phyloP scores from a whole-genome alignment of 108 stramenopile genomes.

The Nitzschia sp. region DNA sequence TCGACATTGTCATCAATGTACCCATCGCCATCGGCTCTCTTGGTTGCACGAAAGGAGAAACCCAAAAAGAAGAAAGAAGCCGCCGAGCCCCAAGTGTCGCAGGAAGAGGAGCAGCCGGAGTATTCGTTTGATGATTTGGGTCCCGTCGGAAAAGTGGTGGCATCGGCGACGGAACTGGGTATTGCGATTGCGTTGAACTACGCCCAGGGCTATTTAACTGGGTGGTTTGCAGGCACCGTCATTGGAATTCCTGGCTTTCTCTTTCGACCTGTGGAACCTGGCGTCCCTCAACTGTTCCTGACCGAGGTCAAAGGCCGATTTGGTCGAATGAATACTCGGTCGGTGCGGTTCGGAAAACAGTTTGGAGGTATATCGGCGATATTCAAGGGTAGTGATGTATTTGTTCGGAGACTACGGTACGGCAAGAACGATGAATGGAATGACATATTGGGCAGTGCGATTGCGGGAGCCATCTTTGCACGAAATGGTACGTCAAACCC shows the following conservation, averaged over 20 bases:
- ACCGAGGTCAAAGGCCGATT: slow-evolving; percentile 40
- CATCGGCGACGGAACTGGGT: slow-evolving; percentile 61
- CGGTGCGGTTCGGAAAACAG: slow-evolving; percentile 45
- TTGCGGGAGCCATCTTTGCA: slow-evolving; percentile 77
- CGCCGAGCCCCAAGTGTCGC: background rate
- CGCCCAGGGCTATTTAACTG: slow-evolving; percentile 57
- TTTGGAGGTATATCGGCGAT: slow-evolving; percentile 66
- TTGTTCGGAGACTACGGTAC: slow-evolving; percentile 48
- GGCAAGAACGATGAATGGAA: slow-evolving; percentile 71
- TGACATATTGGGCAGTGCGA: slow-evolving; percentile 55
- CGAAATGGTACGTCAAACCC: slow-evolving; percentile 48
- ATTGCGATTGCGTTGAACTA: slow-evolving; percentile 58
- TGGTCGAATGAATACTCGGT: slow-evolving; percentile 50
- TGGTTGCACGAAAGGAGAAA: background rate
- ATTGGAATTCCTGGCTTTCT: slow-evolving; percentile 50
- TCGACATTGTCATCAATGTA: background rate
- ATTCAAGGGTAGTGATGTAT: slow-evolving; percentile 68
- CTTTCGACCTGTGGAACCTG: slow-evolving; percentile 12
- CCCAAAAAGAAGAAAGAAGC: background rate
- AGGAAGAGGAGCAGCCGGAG: background rate
- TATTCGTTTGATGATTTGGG: slow-evolving; percentile 42
- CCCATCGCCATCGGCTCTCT: background rate
- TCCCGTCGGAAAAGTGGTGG: slow-evolving; percentile 57
- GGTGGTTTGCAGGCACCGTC: slow-evolving; percentile 57
- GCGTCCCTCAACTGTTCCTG: slow-evolving; percentile 17